Conservation (phyloP, 2,329 filamentous ascomycete genomes). For the Claviceps africana region DNA sequence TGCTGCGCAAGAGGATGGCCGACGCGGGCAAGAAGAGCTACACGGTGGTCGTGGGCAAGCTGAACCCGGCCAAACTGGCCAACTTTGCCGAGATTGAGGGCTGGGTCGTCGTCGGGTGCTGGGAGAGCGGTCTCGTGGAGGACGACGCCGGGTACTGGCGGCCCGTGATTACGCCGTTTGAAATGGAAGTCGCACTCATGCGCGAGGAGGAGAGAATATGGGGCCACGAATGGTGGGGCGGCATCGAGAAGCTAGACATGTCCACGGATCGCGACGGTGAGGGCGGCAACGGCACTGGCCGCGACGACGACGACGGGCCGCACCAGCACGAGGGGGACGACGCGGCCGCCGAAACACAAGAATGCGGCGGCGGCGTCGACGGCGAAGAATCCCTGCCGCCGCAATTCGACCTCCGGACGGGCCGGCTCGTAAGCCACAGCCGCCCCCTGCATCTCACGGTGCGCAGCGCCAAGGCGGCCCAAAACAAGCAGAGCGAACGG, state of each 20-base stretch:
- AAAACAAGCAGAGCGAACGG: neutral
- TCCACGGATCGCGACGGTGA: neutral
- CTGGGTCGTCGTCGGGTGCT: conserved; percentile 96
- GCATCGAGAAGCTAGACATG: conserved; percentile 57
- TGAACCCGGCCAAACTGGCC: conserved; percentile 89
- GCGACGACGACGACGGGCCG: neutral
- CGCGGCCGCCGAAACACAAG: neutral
- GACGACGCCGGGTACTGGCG: conserved; percentile 70
- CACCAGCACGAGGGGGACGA: neutral
- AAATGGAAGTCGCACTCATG: conserved; percentile 65
- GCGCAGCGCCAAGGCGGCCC: conserved; percentile 7
- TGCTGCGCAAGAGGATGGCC: conserved; percentile 58
- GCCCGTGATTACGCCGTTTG: conserved; percentile 89
- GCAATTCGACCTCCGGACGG: conserved; percentile 84
- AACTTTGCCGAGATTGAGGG: conserved; percentile 93
- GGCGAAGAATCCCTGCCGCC: conserved; percentile 66
- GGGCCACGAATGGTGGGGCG: conserved; percentile 79
- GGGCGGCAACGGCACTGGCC: neutral
- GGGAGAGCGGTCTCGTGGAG: conserved; percentile 89
- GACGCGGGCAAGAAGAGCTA: conserved; percentile 87
- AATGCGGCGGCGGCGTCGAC: conserved; percentile 27
- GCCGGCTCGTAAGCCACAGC: conserved; percentile 64
- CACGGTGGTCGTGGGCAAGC: conserved; percentile 88
- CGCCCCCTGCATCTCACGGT: conserved; percentile 52
- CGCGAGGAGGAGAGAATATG: conserved; percentile 65